Evolutionary conservation across 139 green algal genomes (phyloP).

Genomic region (Raphidocelis subcapitata): DNA sequence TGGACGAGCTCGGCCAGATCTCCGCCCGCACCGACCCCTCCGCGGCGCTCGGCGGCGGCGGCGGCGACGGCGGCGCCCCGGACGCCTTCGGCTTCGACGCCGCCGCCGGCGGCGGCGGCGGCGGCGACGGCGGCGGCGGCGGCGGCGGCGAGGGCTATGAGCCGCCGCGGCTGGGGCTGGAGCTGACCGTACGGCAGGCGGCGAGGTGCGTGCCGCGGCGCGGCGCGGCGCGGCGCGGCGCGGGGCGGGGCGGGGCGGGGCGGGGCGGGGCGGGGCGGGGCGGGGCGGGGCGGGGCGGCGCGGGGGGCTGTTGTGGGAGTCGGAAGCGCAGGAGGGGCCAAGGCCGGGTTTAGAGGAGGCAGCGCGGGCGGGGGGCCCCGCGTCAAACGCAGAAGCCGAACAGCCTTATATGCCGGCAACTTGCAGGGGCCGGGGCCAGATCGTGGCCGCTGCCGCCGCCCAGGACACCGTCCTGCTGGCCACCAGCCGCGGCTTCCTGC

Average conservation of each 20-base stretch:
- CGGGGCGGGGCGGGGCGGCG: no score
- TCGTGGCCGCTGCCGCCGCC: constrained; percentile 47
- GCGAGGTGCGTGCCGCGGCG: constrained; percentile 21
- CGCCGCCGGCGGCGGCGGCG: no score
- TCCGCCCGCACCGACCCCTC: constrained; percentile 2
- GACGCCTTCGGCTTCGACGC: no score
- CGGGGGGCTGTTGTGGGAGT: no score
- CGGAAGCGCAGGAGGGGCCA: no score
- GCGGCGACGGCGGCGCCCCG: no score
- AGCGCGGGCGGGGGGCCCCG: no score
- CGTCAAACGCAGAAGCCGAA: no score
- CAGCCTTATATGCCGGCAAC: no score
- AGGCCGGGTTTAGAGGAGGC: no score
- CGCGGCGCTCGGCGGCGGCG: neutral
- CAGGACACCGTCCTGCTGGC: constrained; percentile 69
- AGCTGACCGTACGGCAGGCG: constrained; percentile 24
- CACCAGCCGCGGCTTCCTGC: constrained; percentile 69
- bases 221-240: neutral
- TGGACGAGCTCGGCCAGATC: constrained; percentile 15
- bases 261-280: no score
- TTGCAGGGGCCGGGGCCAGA: constrained; percentile 57
- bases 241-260: neutral
- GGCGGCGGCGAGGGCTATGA: constrained; percentile 5
- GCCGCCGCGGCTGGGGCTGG: constrained; percentile 20
- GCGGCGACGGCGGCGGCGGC: no score